Evolutionary conservation across 805 yeast genomes (phyloP), one percentile per base, ranked within the genome.

Genomic region (Saccharomycopsis synnaedendra): DNA sequence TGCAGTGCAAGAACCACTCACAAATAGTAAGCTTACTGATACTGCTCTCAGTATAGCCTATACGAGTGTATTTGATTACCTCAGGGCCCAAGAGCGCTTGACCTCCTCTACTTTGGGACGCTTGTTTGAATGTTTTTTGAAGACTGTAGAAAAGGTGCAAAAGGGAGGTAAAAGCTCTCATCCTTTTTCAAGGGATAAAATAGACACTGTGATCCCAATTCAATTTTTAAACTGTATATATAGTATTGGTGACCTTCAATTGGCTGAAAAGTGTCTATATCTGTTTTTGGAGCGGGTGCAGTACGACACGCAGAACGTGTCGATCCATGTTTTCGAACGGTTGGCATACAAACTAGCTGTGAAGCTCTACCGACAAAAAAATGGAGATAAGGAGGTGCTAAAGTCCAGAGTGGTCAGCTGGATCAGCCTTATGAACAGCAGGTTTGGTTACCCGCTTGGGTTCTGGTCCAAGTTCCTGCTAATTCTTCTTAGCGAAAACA

Each of bases 381-480:
- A 11, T 4, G 10, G 31, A 8, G 45, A 48, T 10, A 33, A 28
- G 30, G 37, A 8, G 5, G 6, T 6, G 34, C 43, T 29, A n/a
- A 45, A 28, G 46, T 35, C 10, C 8, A 50, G 35, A n/a, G 40
- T 44, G 8, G 27, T 32, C 6, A 32, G 42, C 33, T 41, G 43
- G 45, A 28, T 50, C 5, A 32, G 29, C 7, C 10, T 50, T n/a
- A 43, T 50, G 50, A 41, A 41, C 19, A 43, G 45, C 6, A 38
- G 34, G 19, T 50, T 50, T 43, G 35, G 34, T 10, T 39, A 44
- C 29, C 48, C 47, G 6, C 33, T 44, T 5, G 39, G 44, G 4
- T 47, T 44, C 36, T 50, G 50, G 48, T 38, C 39, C 9, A 35
- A 50, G 31, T 39, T 50, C 19, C 44, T 50, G 6, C 27, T 48